Evolutionary conservation across 345 rosid species (phyloP).

Genomic region (Gossypium rotundifolium): DNA sequence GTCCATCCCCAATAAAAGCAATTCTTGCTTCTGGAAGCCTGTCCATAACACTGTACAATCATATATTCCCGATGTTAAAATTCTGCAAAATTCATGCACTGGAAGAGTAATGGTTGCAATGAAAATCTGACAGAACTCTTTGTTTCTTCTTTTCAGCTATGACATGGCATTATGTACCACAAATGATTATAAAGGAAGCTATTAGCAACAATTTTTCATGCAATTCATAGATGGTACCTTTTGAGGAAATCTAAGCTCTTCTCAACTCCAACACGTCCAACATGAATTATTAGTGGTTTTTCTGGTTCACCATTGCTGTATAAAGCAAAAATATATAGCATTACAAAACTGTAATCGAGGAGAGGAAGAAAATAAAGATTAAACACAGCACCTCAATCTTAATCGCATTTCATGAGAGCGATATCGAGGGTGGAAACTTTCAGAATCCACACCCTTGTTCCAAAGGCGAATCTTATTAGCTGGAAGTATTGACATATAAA

Average conservation of each 20-base stretch:
- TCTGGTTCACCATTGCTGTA: conserved; percentile 87
- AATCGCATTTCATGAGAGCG: conserved; percentile 74
- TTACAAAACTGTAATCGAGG: not conserved
- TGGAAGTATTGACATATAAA: conserved; percentile 22
- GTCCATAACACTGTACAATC: conserved; percentile 75
- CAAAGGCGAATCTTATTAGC: conserved; percentile 94
- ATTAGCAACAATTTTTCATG: not conserved
- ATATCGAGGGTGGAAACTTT: conserved; percentile 79
- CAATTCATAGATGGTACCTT: conserved; percentile 37
- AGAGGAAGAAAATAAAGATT: not conserved
- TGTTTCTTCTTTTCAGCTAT: not conserved
- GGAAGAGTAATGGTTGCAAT: not conserved
- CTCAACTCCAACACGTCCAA: conserved; percentile 93
- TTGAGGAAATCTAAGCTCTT: conserved; percentile 94
- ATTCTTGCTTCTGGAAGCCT: conserved; percentile 81
- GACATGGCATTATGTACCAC: not conserved
- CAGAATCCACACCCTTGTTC: conserved; percentile 98
- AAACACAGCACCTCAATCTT: conserved; percentile 53
- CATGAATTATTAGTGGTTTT: conserved; percentile 83
- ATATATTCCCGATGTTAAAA: conserved; percentile 15
- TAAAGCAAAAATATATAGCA: conserved; percentile 10
- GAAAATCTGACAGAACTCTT: not conserved
- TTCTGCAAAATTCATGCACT: not conserved
- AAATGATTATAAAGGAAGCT: not conserved
- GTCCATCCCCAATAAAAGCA: conserved; percentile 95